A percentile compares a stretch with the other conserved stretches of the same genome.
These are phyloP conservation scores for Polytrichum commune DNA, from an alignment of 225 moss, liverwort and hornwort species.

Conservation along the genomic window DNA sequence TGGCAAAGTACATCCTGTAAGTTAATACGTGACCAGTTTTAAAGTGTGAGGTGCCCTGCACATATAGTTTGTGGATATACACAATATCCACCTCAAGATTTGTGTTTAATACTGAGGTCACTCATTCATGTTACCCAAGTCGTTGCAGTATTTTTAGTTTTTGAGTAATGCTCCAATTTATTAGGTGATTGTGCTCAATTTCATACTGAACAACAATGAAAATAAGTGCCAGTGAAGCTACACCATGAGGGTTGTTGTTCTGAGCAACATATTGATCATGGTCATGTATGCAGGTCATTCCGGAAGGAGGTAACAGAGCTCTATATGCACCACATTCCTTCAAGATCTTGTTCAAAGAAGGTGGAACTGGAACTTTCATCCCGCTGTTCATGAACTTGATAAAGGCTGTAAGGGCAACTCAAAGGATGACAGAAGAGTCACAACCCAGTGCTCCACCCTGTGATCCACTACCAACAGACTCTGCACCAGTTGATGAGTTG, in stretches of 20 bases:
- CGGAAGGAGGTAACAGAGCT: conserved; percentile 72
- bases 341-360: conserved; percentile 89
- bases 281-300: conserved; percentile 63
- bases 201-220: no score
- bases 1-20: conserved; percentile 96
- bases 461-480: conserved; percentile 73
- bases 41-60: no score
- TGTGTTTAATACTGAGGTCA: no score
- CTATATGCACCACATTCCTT: conserved; percentile 71
- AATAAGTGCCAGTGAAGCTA: no score
- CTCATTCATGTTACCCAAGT: no score
- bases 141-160: no score
- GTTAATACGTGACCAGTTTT: conserved; percentile 6
- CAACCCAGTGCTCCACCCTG: conserved; percentile 66
- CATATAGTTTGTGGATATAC: no score
- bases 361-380: conserved; percentile 94
- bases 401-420: conserved; percentile 66
- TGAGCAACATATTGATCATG: background rate
- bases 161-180: no score
- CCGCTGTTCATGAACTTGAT: conserved; percentile 79
- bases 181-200: no score
- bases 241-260: no score
- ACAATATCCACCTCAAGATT: no score
- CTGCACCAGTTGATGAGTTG: conserved; percentile 81
- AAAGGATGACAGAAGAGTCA: conserved; percentile 42